Percentiles rank a stretch among this genome's conserved stretches.
Evolutionary conservation across 148 eudicot genomes (phyloP).

Genomic region (Simmondsia chinensis): DNA sequence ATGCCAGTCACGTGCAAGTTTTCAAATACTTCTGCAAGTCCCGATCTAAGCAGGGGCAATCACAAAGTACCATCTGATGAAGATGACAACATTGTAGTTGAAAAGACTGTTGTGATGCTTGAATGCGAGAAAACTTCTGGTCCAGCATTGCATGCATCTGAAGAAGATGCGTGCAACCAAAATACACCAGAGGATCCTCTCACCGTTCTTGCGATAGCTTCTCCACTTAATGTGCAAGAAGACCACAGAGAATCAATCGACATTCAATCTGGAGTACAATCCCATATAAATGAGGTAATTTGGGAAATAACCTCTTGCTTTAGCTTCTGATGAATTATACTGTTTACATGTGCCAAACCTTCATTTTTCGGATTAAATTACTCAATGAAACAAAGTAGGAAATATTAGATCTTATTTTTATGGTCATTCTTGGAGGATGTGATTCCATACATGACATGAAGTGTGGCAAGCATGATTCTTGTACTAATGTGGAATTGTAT

Average conservation of each 20-base stretch:
- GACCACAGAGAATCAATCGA: slow-evolving; percentile 21
- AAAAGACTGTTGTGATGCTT: slow-evolving; percentile 75
- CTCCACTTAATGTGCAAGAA: slow-evolving; percentile 29
- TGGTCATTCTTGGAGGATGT: no score
- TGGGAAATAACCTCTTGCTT: background rate
- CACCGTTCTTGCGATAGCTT: slow-evolving; percentile 32
- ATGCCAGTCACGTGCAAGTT: slow-evolving; percentile 21
- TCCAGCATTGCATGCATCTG: slow-evolving; percentile 19
- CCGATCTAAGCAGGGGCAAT: slow-evolving; percentile 9
- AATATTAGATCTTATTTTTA: background rate
- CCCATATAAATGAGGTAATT: slow-evolving; percentile 31
- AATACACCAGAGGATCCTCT: slow-evolving; percentile 15
- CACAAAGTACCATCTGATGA: slow-evolving; percentile 23
- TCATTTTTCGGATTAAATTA: no score
- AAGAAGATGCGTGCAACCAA: slow-evolving; percentile 10
- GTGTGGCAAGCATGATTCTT: no score
- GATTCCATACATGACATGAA: no score
- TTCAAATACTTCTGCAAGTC: slow-evolving; percentile 18
- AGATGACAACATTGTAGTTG: slow-evolving; percentile 68
- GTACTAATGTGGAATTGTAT: no score
- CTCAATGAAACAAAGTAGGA: no score
- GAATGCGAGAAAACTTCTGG: slow-evolving; percentile 60
- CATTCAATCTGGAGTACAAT: slow-evolving; percentile 22
- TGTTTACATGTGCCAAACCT: background rate
- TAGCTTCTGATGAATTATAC: background rate